Evolutionary conservation across 352 stramenopile species (phyloP), one percentile per base, ranked within the genome.

Genomic region (Globisporangium splendens): DNA sequence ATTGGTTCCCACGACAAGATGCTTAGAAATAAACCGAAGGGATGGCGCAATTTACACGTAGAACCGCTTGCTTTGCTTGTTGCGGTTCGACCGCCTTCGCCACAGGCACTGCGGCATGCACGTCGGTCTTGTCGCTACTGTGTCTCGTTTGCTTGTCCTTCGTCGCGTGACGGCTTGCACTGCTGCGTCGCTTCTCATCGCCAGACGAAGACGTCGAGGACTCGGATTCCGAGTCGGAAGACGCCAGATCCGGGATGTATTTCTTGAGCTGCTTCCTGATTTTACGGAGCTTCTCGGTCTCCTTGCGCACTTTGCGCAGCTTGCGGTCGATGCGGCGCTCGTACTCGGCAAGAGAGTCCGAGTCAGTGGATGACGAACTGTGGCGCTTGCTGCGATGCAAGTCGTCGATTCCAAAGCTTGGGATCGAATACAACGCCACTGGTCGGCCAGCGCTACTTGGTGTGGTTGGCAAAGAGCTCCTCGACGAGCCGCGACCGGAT

Each of bases 161-260:
- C 28, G 5, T 35, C 28, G 28, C 28, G 28, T 35, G 28, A 35
- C 28, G 28, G 42, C 13, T 10, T 15, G 17, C n/a, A 31, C 15
- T 46, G 35, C 15, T 53, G 44, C 3, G 38, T 60, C 17, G 39
- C 20, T 14, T 15, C 7, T 31, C 28, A 3, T 43, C 18, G 1
- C 54, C 48, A 20, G 59, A 60, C 35, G 51, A 48, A 43, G 61
- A 62, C 18, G 51, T 38, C 20, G 69, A 67, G 21, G 62, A 64
- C 28, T 61, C 75, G 8, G 75, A 65, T 47, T 75, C 21, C 54
- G 71, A 81, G 41, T 77, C 74, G 12, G 46, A 51, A 18, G 71
- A 79, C 49, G 70, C 62, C 51, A 83, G 48, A 33, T 83, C 74
- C 22, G 74, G 71, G 7, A 83, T 70, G 50, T 77, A 80, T 39